These are phyloP conservation scores for Solidago caesia DNA, from an alignment of 129 eudicot genomes.

Conservation along the genomic window DNA sequence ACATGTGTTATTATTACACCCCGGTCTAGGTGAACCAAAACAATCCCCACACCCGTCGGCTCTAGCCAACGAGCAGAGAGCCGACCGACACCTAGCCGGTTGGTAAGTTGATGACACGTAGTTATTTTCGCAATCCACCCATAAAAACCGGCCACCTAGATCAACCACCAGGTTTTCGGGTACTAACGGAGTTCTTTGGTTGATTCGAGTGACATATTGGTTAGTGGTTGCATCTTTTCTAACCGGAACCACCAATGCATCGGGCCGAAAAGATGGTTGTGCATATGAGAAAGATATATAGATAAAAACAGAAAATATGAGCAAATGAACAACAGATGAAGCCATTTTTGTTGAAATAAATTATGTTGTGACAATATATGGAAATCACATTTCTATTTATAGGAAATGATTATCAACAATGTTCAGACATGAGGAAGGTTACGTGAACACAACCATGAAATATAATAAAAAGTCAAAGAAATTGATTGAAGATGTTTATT, in stretches of 20 bases:
- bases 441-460: constrained; percentile 35
- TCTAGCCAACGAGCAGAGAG: constrained; percentile 48
- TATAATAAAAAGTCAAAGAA: neutral
- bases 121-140: constrained; percentile 55
- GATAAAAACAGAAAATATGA: constrained; percentile 25
- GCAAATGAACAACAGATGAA: constrained; percentile 5
- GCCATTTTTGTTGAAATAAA: constrained; percentile 24
- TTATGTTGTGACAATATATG: constrained; percentile 2
- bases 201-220: constrained; percentile 55
- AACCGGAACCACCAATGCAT: constrained; percentile 56
- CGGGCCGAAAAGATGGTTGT: constrained; percentile 55
- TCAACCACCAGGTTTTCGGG: constrained; percentile 46
- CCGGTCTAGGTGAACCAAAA: constrained; percentile 42
- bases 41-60: constrained; percentile 47
- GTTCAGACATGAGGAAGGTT: constrained; percentile 19
- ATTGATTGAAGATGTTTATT: neutral
- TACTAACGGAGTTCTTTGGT: constrained; percentile 55
- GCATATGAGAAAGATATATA: constrained; percentile 28
- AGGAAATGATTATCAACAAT: constrained; percentile 3
- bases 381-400: constrained; percentile 16
- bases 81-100: constrained; percentile 46
- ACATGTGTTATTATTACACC: constrained; percentile 61
- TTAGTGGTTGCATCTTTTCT: constrained; percentile 56
- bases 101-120: constrained; percentile 55
- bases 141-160: constrained; percentile 54